Base-by-base conservation (phyloP, 345 rosid species). In the Bretschneidera sinensis region DNA sequence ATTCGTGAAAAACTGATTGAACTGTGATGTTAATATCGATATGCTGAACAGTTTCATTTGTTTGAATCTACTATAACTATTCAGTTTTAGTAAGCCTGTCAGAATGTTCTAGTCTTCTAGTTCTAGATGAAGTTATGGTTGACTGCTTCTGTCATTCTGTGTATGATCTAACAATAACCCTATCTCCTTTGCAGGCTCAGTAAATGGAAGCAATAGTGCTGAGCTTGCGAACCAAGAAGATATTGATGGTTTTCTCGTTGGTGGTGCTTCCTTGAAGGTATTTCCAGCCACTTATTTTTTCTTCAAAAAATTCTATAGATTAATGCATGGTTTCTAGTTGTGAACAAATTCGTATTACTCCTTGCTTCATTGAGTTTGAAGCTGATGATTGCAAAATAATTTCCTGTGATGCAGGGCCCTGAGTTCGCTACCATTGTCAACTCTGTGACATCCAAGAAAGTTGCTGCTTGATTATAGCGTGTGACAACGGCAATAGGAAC, bases 231-330 rank as follows among this genome's bases (percentile, higher is more conserved):
- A 91, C 73, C 65, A 91, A 79, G 95, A 94, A 79, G 99, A 91
- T 57, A 95, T 95, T 58, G 99, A 91, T 70, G 99, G 99, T 55
- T 91, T 91, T 67, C 97, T 95, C 45, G 99, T 94, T 17, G 99
- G 97, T 17, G 99, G 99, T 71, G 99, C 97, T 55, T 94, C 99
- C 66, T 79, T 94, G 79, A 90, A 90, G 92, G 99, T 94, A 81
- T 24, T 53, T 11, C 47, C 20, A 28, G 45, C 28, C 24, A 22
- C 21, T 48, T 19, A 21, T 43, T 24, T 66, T 52, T 54, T 1
- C 45, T 58, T 62, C 33, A 31, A 22, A 17, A 19, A 45, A 13
- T 4, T 20, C 20, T 35, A 17, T 34, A 53, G 15, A n/a, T n/a
- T n/a, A 43, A 24, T 39, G 9, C 7, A 2, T 19, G 2, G 31